A percentile compares a stretch with the other conserved stretches of the same genome.
phyloP scores from a whole-genome alignment of 2,329 filamentous ascomycete species.

The Aspergillaceae sp. region DNA sequence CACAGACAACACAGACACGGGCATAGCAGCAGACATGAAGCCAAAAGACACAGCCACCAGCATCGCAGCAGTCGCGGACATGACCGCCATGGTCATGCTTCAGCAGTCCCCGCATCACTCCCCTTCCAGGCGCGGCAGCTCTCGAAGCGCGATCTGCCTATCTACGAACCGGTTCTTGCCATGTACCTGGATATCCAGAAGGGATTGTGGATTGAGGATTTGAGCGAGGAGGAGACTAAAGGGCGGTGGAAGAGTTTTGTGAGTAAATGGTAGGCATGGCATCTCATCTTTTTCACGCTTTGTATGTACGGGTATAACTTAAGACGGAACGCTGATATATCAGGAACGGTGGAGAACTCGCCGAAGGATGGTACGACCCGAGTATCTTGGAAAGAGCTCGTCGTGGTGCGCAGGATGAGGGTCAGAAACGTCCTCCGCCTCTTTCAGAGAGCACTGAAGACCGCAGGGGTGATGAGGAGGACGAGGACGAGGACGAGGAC shows the following conservation, averaged over 20 bases:
- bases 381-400: constrained; percentile 53
- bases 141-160: constrained; percentile 57
- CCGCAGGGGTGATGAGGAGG: neutral
- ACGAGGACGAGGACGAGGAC: constrained; percentile 28
- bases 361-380: constrained; percentile 89
- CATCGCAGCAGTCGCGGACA: neutral
- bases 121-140: constrained; percentile 60
- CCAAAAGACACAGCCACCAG: constrained; percentile 18
- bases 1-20: neutral
- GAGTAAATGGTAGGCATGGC: constrained; percentile 61
- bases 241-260: constrained; percentile 93
- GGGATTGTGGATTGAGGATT: constrained; percentile 55
- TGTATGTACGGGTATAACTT: neutral
- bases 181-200: constrained; percentile 88
- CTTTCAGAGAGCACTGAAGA: neutral
- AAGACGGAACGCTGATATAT: constrained; percentile 36
- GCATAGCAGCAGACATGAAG: constrained; percentile 11
- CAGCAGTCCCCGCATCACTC: constrained; percentile 34
- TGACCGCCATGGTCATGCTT: constrained; percentile 3
- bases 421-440: neutral
- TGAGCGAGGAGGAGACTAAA: constrained; percentile 66
- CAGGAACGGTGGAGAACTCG: constrained; percentile 76
- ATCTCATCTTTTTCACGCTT: constrained; percentile 2
- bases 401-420: constrained; percentile 14
- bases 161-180: constrained; percentile 65